Percentiles rank a stretch among this genome's conserved stretches.
Conservation (phyloP, 805 yeast species). For the Cyberlindnera sargentensis region DNA sequence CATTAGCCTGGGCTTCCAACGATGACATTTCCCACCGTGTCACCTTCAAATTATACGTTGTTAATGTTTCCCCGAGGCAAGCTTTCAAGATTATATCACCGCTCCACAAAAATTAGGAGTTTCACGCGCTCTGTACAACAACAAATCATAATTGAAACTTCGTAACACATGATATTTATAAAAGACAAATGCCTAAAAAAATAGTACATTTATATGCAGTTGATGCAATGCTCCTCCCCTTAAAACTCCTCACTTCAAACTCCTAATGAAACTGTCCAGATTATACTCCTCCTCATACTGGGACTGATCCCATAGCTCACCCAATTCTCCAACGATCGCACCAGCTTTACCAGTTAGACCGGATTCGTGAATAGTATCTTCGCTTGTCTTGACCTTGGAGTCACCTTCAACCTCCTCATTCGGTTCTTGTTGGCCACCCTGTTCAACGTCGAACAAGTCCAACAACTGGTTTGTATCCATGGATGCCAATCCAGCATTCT, state of each 20-base stretch:
- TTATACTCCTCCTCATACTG: conserved; percentile 97
- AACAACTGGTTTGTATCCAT: conserved; percentile 95
- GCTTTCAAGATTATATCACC: no score
- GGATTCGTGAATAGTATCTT: conserved; percentile 47
- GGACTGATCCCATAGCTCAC: conserved; percentile 92
- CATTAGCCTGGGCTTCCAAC: conserved; percentile 24
- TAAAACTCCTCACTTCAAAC: conserved; percentile 15
- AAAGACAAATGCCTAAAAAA: conserved; percentile 7
- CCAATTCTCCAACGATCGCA: conserved; percentile 80
- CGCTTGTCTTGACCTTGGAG: conserved; percentile 11
- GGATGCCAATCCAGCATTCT: conserved; percentile 88
- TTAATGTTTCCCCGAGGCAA: no score
- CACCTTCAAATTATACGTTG: no score
- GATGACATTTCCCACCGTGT: conserved; percentile 4
- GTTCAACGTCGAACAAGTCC: conserved; percentile 80
- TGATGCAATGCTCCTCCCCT: no score
- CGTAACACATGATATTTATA: conserved; percentile 6
- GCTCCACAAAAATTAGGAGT: no score
- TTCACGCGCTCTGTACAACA: neutral
- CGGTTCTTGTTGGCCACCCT: conserved; percentile 33
- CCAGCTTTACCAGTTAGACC: conserved; percentile 83
- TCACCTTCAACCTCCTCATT: conserved; percentile 24
- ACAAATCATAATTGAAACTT: neutral
- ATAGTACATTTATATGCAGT: neutral
- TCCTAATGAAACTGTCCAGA: conserved; percentile 85